Base-by-base conservation (phyloP, 306 rosid genomes). In the Quercus mongolica region DNA sequence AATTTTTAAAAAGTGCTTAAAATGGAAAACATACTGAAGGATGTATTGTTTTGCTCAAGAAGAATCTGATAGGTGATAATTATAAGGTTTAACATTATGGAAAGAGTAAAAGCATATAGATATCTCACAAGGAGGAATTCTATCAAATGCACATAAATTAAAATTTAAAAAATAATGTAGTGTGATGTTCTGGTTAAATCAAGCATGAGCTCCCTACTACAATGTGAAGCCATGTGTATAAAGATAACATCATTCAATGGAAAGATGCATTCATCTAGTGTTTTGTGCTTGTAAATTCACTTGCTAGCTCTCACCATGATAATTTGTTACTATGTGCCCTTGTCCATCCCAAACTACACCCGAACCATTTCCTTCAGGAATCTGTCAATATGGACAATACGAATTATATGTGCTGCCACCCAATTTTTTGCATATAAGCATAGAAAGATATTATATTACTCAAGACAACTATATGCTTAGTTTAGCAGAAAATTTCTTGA, bases 301-400 rank as follows among this genome's bases (percentile, higher is more conserved):
- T 56, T 52, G 59, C 75, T 56, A 61, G 70, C 73, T 72, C 94
- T 87, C 81, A 95, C 99, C 99, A 23, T 95, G 99, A 87, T 93
- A 93, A 79, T 95, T 95, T 75, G 99, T 95, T 59, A 95, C 97
- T 55, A 95, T 89, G 90, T 95, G 94, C 61, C 98, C 99, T 75
- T 91, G 92, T 26, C 82, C 87, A 78, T 95, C 98, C 99, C 99
- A 95, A 58, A 95, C 93, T 62, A 95, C 96, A 76, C 99, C 99
- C 56, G 99, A 93, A 81, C 98, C 99, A 84, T 95, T 92, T 88
- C 99, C 99, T 88, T 95, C 99, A 21, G 99, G 98, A 88, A 95
- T 82, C 99, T 95, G 89, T 35, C 54, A 57, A 79, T 21, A 79
- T 69, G 44, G 70, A 73, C 31, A 81, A 77, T 33, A 55, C 30